These are phyloP conservation scores for Bipolaris bicolor DNA, from an alignment of 2,329 filamentous ascomycete species.

Conservation along the genomic window DNA sequence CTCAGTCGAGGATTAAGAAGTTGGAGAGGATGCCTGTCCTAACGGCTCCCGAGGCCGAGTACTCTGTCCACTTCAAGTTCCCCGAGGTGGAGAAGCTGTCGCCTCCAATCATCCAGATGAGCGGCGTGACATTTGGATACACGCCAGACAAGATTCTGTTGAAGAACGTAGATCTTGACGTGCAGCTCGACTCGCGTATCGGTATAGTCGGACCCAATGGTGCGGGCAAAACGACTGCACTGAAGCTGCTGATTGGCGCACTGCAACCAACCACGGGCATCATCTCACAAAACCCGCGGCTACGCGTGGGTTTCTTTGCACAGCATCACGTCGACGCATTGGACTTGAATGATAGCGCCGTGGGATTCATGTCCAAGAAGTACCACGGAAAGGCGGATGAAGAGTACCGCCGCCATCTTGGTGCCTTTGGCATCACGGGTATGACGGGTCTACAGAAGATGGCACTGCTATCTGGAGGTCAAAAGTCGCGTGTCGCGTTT, in stretches of 20 bases:
- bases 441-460: constrained; percentile 98
- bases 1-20: constrained; percentile 98
- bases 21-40: constrained; percentile 95
- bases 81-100: constrained; percentile 97
- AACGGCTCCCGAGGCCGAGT: constrained; percentile 88
- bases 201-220: constrained; percentile 99
- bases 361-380: constrained; percentile 92
- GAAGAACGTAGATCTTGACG: constrained; percentile 87
- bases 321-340: constrained; percentile 98
- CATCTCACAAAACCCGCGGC: constrained; percentile 85
- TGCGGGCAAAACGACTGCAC: constrained; percentile 96
- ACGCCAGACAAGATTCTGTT: constrained; percentile 78
- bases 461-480: constrained; percentile 90
- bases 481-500: constrained; percentile 98
- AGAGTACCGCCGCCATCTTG: constrained; percentile 93
- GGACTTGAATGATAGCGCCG: constrained; percentile 85
- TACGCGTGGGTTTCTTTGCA: constrained; percentile 95
- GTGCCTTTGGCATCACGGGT: constrained; percentile 84
- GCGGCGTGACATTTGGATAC: constrained; percentile 89
- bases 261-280: constrained; percentile 77
- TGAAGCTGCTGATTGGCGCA: constrained; percentile 94
- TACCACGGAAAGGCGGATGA: constrained; percentile 93
- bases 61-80: constrained; percentile 96
- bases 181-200: constrained; percentile 96
- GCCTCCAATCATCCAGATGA: constrained; percentile 97